A percentile compares a stretch with the other conserved stretches of the same genome.
Evolutionary conservation across 495 filamentous ascomycete species (phyloP).

Genomic region (Aspergillus leporis): DNA sequence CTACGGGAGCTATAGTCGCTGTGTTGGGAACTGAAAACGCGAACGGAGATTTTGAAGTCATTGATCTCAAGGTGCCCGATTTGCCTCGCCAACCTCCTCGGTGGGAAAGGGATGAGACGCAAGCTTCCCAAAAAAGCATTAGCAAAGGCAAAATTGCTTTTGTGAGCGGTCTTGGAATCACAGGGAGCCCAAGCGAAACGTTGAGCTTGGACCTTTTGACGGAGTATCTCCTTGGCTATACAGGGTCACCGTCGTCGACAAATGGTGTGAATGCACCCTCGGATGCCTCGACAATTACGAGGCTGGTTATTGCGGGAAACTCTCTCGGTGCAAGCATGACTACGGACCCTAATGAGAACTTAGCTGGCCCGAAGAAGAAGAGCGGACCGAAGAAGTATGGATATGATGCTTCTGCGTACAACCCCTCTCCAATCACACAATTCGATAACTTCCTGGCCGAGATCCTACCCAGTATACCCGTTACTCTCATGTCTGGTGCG

Average conservation of each 20-base stretch:
- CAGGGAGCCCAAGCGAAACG: slow-evolving; percentile 68
- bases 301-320: slow-evolving; percentile 89
- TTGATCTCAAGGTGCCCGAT: slow-evolving; percentile 86
- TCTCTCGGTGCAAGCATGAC: slow-evolving; percentile 65
- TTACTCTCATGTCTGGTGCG: slow-evolving; percentile 76
- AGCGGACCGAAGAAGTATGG: slow-evolving; percentile 78
- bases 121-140: slow-evolving; percentile 44
- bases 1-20: slow-evolving; percentile 89
- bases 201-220: slow-evolving; percentile 74
- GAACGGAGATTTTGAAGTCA: slow-evolving; percentile 88
- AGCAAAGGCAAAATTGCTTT: slow-evolving; percentile 73
- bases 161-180: slow-evolving; percentile 83
- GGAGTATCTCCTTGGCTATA: slow-evolving; percentile 88
- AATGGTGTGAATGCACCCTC: slow-evolving; percentile 46
- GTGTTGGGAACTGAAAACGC: slow-evolving; percentile 90
- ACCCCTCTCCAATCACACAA: slow-evolving; percentile 75
- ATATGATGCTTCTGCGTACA: slow-evolving; percentile 86
- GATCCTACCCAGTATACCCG: slow-evolving; percentile 76
- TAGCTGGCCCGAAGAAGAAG: slow-evolving; percentile 45
- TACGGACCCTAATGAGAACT: slow-evolving; percentile 30
- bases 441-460: slow-evolving; percentile 81
- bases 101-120: slow-evolving; percentile 61
- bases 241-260: slow-evolving; percentile 43
- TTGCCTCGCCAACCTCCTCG: slow-evolving; percentile 76
- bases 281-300: slow-evolving; percentile 66